phyloP scores from a whole-genome alignment of 75 land plant genomes.

The Selaginella moellendorffii region DNA sequence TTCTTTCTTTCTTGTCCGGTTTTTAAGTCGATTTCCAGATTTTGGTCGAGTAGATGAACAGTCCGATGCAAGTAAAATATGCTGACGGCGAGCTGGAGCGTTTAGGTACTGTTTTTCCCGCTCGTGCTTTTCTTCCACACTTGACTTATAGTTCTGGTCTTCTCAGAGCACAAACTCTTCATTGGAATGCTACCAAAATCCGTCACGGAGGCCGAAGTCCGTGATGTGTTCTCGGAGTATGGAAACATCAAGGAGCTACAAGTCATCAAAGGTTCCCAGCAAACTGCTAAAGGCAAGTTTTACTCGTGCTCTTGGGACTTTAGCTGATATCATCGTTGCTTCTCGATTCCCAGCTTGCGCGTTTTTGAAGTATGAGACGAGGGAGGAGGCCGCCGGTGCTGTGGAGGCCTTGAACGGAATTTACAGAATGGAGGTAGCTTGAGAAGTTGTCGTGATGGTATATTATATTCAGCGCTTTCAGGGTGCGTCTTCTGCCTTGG shows the following conservation, averaged over 20 bases:
- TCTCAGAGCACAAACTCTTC: conserved; percentile 88
- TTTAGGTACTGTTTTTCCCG: conserved; percentile 40
- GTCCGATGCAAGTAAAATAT: conserved; percentile 97
- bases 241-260: conserved; percentile 79
- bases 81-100: conserved; percentile 98
- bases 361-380: conserved; percentile 83
- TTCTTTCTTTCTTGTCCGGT: conserved; percentile 3
- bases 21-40: conserved; percentile 2
- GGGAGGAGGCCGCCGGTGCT: conserved; percentile 85
- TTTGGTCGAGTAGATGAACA: conserved; percentile 47
- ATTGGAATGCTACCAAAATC: conserved; percentile 92
- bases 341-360: conserved; percentile 60
- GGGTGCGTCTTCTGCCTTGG: conserved; percentile 84
- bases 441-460: not conserved
- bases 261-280: conserved; percentile 78
- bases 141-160: not conserved
- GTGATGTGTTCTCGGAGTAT: conserved; percentile 47
- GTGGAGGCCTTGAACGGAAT: conserved; percentile 79
- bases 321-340: not conserved
- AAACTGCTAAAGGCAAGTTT: conserved; percentile 68
- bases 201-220: conserved; percentile 65
- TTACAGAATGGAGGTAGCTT: conserved; percentile 80
- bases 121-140: not conserved
- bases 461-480: conserved; percentile 9
- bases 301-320: not conserved